A percentile compares a stretch with the other conserved stretches of the same genome.
Evolutionary conservation across 1,284 basidiomycete species (phyloP).

Genomic region (Sphaerobolus stellatus): DNA sequence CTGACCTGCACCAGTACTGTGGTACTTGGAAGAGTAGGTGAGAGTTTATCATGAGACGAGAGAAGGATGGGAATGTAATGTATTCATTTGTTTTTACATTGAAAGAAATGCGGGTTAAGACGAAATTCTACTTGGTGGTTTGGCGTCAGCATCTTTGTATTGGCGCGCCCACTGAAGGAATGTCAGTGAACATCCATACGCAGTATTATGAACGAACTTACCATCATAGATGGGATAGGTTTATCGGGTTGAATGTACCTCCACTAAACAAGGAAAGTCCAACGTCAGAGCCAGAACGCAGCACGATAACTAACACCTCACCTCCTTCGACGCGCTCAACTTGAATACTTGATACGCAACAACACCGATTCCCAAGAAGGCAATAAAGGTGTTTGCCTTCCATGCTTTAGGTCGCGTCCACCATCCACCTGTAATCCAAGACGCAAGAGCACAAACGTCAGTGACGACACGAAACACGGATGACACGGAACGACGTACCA

Average conservation of each 20-base stretch:
- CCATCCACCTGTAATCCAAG: slow-evolving; percentile 61
- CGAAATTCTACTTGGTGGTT: slow-evolving; percentile 5
- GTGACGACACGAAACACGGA: background rate
- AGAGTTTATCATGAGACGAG: background rate
- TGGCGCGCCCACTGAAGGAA: slow-evolving; percentile 11
- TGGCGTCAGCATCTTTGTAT: too few species aligned
- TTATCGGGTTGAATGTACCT: slow-evolving; percentile 44
- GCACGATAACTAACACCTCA: slow-evolving; percentile 30
- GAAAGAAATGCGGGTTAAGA: background rate
- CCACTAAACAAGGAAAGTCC: slow-evolving; percentile 16
- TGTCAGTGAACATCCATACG: background rate
- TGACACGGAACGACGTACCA: slow-evolving; percentile 17
- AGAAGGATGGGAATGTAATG: background rate
- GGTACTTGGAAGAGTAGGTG: too few species aligned
- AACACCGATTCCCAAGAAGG: slow-evolving; percentile 55
- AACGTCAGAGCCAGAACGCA: background rate
- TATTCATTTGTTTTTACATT: background rate
- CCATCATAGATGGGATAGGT: slow-evolving; percentile 65
- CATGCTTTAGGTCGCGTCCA: slow-evolving; percentile 72
- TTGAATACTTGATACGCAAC: slow-evolving; percentile 60
- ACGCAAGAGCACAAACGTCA: background rate
- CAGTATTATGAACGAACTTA: slow-evolving; percentile 32
- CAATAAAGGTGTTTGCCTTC: slow-evolving; percentile 64
- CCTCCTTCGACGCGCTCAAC: slow-evolving; percentile 65
- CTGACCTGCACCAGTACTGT: too few species aligned